Base-by-base conservation (phyloP, 2,329 filamentous ascomycete species). In the Coniella vitis region DNA sequence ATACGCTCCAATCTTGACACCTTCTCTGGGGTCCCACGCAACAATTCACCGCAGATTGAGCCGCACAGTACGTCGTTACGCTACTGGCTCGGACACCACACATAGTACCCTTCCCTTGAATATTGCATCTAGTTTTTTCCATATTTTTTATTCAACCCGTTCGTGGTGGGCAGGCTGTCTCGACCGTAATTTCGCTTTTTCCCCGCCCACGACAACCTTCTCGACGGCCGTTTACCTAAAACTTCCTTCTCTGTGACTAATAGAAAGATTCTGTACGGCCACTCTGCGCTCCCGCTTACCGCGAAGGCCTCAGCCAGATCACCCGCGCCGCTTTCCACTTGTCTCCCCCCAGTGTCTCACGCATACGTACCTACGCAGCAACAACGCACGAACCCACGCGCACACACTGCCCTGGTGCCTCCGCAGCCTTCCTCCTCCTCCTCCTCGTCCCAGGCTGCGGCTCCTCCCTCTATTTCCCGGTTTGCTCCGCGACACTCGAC, bases 211-310 rank as follows among this genome's bases (percentile, higher is more conserved):
- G 38, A 38, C 31, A 19, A 17, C 13, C 16, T 34, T 38, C 29
- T 37, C 19, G 25, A 40, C 47, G 48, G 45, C 48, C 49, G n/a
- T 48, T 60, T 60, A 60, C 58, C 57, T 60, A 60, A 60, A 52
- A 56, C 37, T 45, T 51, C 49, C 51, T 53, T 25, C 47, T 44
- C 41, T 25, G 55, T 60, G 58, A 60, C 58, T 60, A 60, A 60
- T 59, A 60, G 53, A 58, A 59, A 41, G 41, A 38, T 21, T 31
- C 46, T 39, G 44, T 42, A 37, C 54, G 50, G 49, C 45, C 48
- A 39, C 21, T 47, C 36, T 39, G 22, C 32, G 5, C 48, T 48
- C 45, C 42, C 41, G 52, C 51, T 48, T 48, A 45, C 32, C 48
- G 5, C 5, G 25, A 29, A 29, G 10, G 10, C 25, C 25, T 29